A percentile compares a stretch with the other conserved stretches of the same genome.
phyloP scores from a whole-genome alignment of 345 rosid genomes.

The Melaleuca alternifolia region DNA sequence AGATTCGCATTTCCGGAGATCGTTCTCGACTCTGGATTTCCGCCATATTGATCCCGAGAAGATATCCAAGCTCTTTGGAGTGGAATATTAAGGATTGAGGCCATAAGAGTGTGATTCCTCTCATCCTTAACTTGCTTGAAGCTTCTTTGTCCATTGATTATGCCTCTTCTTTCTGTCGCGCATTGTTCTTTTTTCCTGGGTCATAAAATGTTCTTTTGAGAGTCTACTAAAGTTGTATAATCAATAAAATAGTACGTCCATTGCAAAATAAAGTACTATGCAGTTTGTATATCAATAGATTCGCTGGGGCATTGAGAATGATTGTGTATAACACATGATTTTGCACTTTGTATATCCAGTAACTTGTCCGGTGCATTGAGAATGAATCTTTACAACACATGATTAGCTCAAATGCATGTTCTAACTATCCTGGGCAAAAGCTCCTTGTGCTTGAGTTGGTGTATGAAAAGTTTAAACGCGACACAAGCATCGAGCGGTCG shows the following conservation, averaged over 20 bases:
- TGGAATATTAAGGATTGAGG: constrained; percentile 2
- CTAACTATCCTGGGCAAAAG: not conserved
- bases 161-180: not conserved
- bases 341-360: not conserved
- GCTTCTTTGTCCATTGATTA: not conserved
- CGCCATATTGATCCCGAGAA: constrained; percentile 32
- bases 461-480: not conserved
- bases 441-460: not conserved
- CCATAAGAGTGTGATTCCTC: not conserved
- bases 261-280: not conserved
- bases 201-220: not conserved
- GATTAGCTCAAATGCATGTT: not conserved
- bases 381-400: not conserved
- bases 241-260: not conserved
- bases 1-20: constrained; percentile 24
- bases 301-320: not conserved
- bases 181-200: not conserved
- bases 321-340: not conserved
- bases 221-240: not conserved
- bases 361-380: not conserved
- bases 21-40: constrained; percentile 41
- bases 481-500: not conserved
- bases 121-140: not conserved
- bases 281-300: not conserved
- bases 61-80: constrained; percentile 25